Base-by-base conservation (phyloP, 2,329 filamentous ascomycete species). In the Hypoxylon sp. region DNA sequence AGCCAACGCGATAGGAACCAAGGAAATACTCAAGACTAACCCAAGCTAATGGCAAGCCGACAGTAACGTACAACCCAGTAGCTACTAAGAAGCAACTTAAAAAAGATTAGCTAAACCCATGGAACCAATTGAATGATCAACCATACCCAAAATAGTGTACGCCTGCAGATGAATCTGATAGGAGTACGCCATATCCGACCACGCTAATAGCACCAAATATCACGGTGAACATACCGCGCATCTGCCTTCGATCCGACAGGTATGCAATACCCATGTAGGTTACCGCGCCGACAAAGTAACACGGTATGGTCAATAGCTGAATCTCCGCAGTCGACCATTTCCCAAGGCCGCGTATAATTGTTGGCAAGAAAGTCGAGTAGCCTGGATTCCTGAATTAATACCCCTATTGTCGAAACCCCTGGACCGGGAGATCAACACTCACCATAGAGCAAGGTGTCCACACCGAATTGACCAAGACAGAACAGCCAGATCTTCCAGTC, bases 401-500 rank as follows among this genome's bases (percentile, higher is more conserved):
- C 45, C 23, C 6, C 45, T 4, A 21, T n/a, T 23, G 28, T 7
- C 43, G 43, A 43, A 21, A 19, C 2, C 36, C 9, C 25, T 11
- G 41, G 21, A n/a, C 5, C 2, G 17, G 17, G 10, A 13, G 13
- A 21, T 7, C 5, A 2, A 41, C 43, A 60, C 77, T 73, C 43
- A 79, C 84, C 84, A 74, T 94, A 94, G 0, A 94, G 83, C 87
- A 94, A 91, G 0, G 90, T 92, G 74, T 93, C 91, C 14, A 86
- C 85, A 3, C 91, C 90, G 75, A 94, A 94, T 76, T 93, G 90
- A 4, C 83, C 90, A 38, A 88, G 77, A 69, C 85, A 90, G 76
- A 93, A 93, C 1, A 85, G 80, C 84, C 89, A 93, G 23, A 93
- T 87, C 76, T 91, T 93, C 91, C 91, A 93, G 78, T 95, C 92